These are phyloP conservation scores for Plicaturopsis crispa DNA, from an alignment of 768 basidiomycete genomes.

Conservation along the genomic window DNA sequence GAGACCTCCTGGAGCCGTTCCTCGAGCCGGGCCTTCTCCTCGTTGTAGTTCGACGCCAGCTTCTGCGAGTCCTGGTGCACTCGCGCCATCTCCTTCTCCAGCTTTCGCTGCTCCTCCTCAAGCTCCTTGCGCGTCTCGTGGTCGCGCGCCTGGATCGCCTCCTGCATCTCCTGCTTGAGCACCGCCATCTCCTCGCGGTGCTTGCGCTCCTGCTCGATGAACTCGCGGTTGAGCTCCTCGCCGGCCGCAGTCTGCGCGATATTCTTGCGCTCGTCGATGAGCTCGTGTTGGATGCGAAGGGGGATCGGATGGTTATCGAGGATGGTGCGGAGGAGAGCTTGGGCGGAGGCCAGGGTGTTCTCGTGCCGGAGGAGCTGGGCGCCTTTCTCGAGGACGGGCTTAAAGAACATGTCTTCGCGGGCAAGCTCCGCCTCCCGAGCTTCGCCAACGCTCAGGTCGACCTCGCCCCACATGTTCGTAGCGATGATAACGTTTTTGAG, in stretches of 20 bases:
- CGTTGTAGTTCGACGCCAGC: conserved; percentile 1
- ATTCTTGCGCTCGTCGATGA: conserved; percentile 29
- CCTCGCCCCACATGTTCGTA: conserved; percentile 42
- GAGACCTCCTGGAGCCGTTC: not conserved
- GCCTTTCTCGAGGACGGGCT: conserved; percentile 41
- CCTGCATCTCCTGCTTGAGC: conserved; percentile 25
- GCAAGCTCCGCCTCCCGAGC: conserved; percentile 31
- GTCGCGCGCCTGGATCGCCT: not conserved
- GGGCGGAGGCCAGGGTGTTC: conserved; percentile 28
- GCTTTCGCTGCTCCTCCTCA: conserved; percentile 5
- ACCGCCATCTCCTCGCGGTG: conserved; percentile 23
- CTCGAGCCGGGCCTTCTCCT: conserved; percentile 13
- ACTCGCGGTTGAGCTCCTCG: conserved; percentile 24
- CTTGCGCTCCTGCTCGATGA: conserved; percentile 23
- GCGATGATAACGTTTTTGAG: conserved; percentile 39
- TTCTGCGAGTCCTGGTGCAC: not conserved
- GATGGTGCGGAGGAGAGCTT: conserved; percentile 27
- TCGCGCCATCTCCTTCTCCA: not conserved
- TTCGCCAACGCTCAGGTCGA: conserved; percentile 22
- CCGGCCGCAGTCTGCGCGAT: conserved; percentile 33
- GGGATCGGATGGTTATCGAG: conserved; percentile 22
- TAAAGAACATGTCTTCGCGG: conserved; percentile 37
- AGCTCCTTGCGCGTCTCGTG: conserved; percentile 3
- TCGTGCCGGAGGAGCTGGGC: conserved; percentile 35
- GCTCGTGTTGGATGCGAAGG: conserved; percentile 28